Base-by-base conservation (phyloP, 805 yeast species). In the Cyberlindnera mrakii region DNA sequence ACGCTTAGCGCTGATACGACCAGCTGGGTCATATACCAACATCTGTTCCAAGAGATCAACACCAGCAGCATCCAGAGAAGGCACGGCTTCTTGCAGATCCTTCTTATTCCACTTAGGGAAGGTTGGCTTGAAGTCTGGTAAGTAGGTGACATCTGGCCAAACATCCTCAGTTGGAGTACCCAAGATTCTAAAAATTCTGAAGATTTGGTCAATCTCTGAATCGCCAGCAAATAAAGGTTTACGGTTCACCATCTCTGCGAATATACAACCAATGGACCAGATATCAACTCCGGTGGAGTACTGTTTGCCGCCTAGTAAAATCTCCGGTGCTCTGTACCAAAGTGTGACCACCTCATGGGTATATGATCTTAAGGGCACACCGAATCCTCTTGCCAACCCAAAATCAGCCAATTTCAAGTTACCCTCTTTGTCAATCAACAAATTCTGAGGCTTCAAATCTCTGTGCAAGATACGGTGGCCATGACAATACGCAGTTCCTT, bases 261-360 rank as follows among this genome's bases (percentile, higher is more conserved):
- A 85, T 38, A 93, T 93, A 61, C 97, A 90, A 14, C 99, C 99
- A 48, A 91, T 85, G 10, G 96, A 87, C 99, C 99, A 93, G 85
- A 93, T 89, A 63, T 93, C 99, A 41, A 93, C 96, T 16, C 98
- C 97, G 0, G 98, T 93, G 30, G 96, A 87, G 64, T 93, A 93
- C 58, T 93, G 97, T 53, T 95, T 86, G 3, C 97, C 96, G 13
- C 99, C 99, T 51, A 93, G 75, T 47, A 93, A 70, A 44, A 93
- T 87, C 66, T 93, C 99, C 4, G 99, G 99, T 0, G 97, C 88
- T 52, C 99, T 74, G 64, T 93, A 93, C 99, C 99, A 93, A 53
- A 93, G 70, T 0, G 99, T 93, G 39, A 93, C 99, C 37, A 93
- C 98, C 64, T 93, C 99, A 66, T 93, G 97, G 11, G 99, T 91